Conservation (phyloP, 805 yeast genomes). For the Sungouiella thailandica region DNA sequence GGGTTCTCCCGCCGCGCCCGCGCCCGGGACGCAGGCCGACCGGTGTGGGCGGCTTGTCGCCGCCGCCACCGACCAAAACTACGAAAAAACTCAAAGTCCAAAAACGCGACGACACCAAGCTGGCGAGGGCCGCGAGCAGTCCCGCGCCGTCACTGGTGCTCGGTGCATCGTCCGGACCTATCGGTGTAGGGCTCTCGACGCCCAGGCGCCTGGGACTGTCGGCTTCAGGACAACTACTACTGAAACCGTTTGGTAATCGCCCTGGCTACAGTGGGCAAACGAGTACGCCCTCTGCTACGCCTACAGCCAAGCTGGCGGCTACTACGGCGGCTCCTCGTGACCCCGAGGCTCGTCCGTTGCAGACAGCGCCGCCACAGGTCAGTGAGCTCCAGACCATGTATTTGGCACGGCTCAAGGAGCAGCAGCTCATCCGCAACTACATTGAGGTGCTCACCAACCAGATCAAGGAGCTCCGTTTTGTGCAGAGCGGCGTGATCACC, state of each 20-base stretch:
- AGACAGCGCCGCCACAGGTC: conserved; percentile 9
- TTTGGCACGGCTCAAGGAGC: conserved; percentile 36
- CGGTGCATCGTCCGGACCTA: background rate
- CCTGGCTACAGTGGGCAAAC: no score
- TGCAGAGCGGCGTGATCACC: conserved; percentile 40
- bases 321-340: background rate
- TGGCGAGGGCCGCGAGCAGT: background rate
- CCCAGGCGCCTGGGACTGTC: background rate
- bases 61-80: conserved; percentile 2
- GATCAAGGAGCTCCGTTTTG: conserved; percentile 38
- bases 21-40: conserved; percentile 61
- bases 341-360: background rate
- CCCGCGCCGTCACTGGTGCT: background rate
- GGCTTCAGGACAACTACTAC: background rate
- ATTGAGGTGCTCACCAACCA: conserved; percentile 39
- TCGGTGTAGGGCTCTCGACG: background rate
- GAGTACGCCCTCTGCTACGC: no score
- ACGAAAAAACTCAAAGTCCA: conserved; percentile 8
- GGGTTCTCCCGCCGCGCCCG: conserved; percentile 85
- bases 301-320: background rate
- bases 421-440: conserved; percentile 37
- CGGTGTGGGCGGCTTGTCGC: conserved; percentile 4
- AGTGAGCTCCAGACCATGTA: conserved; percentile 27
- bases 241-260: no score
- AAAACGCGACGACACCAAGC: conserved; percentile 1